These are phyloP conservation scores for Talaromyces trachyspermus DNA, from an alignment of 495 filamentous ascomycete species.

Conservation along the genomic window DNA sequence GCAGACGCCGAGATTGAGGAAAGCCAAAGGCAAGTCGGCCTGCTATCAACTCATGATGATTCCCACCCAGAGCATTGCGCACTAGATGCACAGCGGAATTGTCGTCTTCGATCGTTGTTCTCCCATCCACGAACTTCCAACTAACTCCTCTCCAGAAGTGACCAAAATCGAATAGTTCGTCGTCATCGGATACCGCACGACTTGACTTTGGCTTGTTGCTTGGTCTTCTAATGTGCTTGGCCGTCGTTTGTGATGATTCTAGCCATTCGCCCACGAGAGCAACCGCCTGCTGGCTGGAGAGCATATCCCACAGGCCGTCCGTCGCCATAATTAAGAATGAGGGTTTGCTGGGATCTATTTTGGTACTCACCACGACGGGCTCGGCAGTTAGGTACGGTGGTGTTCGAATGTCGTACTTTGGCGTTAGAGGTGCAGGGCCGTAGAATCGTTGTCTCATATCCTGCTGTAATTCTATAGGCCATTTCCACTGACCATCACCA, in stretches of 20 bases:
- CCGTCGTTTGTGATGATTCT: too few species aligned
- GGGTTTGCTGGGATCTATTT: conserved; percentile 34
- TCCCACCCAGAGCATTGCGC: conserved; percentile 56
- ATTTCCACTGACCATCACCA: conserved; percentile 60
- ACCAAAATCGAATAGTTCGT: conserved; percentile 23
- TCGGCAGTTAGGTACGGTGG: conserved; percentile 62
- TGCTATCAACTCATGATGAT: conserved; percentile 46
- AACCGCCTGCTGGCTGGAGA: conserved; percentile 54
- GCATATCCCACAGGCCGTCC: conserved; percentile 58
- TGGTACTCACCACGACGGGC: conserved; percentile 51
- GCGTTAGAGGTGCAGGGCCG: conserved; percentile 32
- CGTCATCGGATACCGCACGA: conserved; percentile 9
- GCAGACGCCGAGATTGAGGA: conserved; percentile 40
- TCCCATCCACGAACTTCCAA: conserved; percentile 24
- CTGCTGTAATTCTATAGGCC: conserved; percentile 40
- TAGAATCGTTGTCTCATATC: conserved; percentile 38
- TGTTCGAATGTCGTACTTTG: conserved; percentile 31
- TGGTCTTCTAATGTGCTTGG: neutral
- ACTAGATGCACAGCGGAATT: conserved; percentile 57
- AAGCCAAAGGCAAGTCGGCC: conserved; percentile 41
- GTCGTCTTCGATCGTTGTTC: conserved; percentile 46
- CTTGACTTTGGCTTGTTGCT: conserved; percentile 13
- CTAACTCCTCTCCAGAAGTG: conserved; percentile 13
- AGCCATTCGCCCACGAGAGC: conserved; percentile 50
- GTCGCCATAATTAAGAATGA: conserved; percentile 58